phyloP scores from a whole-genome alignment of 2,329 filamentous ascomycete species.

The Neonectria hederae region DNA sequence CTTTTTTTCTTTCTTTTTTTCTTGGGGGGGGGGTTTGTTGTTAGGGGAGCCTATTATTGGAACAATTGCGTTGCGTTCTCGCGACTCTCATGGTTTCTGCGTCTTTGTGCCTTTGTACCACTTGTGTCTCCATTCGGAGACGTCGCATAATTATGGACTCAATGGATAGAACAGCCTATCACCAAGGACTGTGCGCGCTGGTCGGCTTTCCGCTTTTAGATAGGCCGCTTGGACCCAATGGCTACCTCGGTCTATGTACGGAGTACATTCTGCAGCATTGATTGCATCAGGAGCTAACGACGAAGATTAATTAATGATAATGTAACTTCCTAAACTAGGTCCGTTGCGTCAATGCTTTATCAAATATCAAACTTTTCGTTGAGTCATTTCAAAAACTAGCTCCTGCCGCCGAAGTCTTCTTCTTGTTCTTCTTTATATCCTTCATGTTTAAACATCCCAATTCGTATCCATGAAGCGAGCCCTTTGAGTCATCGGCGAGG shows the following conservation, averaged over 20 bases:
- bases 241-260: background rate
- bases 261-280: background rate
- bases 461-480: background rate
- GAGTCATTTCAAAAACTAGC: background rate
- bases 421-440: background rate
- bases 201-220: background rate
- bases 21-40: background rate
- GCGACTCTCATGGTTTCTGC: background rate
- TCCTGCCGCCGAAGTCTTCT: background rate
- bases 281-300: background rate
- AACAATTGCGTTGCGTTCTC: background rate
- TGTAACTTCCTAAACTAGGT: background rate
- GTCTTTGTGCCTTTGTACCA: background rate
- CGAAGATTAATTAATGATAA: background rate
- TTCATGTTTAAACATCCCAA: background rate
- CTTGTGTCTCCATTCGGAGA: background rate
- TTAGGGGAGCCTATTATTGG: background rate
- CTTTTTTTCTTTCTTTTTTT: background rate
- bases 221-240: background rate
- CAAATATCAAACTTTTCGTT: background rate
- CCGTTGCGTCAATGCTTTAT: background rate
- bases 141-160: background rate
- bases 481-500: constrained; percentile 39
- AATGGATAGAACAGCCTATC: background rate
- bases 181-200: background rate